Evolutionary conservation across 2,329 filamentous ascomycete species (phyloP), one percentile per base, ranked within the genome.

Genomic region (Camptophora hylomeconis): DNA sequence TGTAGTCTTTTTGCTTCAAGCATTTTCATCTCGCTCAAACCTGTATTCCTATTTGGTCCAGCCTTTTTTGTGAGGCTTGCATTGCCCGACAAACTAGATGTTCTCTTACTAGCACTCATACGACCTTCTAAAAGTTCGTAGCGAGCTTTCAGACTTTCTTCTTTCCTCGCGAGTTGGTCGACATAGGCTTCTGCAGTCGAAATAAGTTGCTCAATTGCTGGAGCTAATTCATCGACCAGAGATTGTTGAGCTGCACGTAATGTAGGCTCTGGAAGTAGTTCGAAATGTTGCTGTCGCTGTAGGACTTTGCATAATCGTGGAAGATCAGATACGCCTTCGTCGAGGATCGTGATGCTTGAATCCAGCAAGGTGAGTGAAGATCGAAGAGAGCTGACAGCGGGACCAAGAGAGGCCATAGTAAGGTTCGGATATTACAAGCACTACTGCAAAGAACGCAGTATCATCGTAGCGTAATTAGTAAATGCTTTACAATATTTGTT

Each of bases 161-260:
- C 81, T 40, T 82, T 78, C 5, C 84, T 73, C 29, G 80, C 80
- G 22, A 87, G 73, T 34, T 82, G 80, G 44, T 86, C 81, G 20
- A 92, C 69, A 47, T 92, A 78, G 38, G 76, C 74, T 41, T 83
- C 75, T n/a, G 84, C 82, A 41, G 84, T 76, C 38, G 75, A 69
- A 28, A 94, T 73, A 2, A 94, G 71, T 33, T 74, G 70, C 17
- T 75, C 64, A 39, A 92, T 80, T 52, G 83, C 84, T 6, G 86
- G 86, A n/a, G 78, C 76, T 43, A 93, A 89, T 51, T 92, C 84
- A 46, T 82, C 80, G 45, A 84, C 77, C 11, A 94, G 72, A 4
- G 82, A 76, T 41, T 80, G 67, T 55, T 94, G 86, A 17, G 86
- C 86, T 38, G 77, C 69, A 37, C 76, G 75, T 24, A 94, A 72